These are phyloP conservation scores for Cladosporium austrohemisphaericum DNA, from an alignment of 2,329 filamentous ascomycete species.

Conservation along the genomic window DNA sequence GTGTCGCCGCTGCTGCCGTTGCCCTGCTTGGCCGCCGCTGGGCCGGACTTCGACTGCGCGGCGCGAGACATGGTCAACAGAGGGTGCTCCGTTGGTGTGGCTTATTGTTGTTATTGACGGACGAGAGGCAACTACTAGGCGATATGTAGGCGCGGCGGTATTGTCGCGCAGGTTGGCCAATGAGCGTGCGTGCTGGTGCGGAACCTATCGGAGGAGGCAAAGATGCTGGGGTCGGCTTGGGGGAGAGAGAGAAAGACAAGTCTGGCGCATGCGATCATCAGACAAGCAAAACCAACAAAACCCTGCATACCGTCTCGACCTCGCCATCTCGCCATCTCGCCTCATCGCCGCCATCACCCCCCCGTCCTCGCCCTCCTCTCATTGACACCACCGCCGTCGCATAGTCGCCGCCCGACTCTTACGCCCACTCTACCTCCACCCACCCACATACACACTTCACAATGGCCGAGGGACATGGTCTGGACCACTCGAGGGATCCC, in stretches of 20 bases:
- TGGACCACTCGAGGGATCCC: conserved; percentile 96
- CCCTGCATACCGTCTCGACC: conserved; percentile 4
- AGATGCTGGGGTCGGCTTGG: neutral
- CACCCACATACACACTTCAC: conserved; percentile 10
- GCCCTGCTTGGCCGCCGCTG: conserved; percentile 21
- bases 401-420: neutral
- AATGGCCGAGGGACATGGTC: conserved; percentile 25
- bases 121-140: too few relatives aligned
- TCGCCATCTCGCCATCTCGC: conserved; percentile 13
- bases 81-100: too few relatives aligned
- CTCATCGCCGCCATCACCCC: neutral
- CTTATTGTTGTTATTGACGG: too few relatives aligned
- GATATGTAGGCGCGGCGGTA: conserved; percentile 9
- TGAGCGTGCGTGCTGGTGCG: too few relatives aligned
- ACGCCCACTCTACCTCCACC: neutral
- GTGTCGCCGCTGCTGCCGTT: conserved; percentile 16
- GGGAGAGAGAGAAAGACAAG: neutral
- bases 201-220: neutral
- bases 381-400: neutral
- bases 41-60: conserved; percentile 27
- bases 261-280: conserved; percentile 10
- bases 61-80: conserved; percentile 35
- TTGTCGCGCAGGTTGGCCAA: neutral
- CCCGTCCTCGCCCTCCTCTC: neutral
- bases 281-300: conserved; percentile 9